phyloP scores from a whole-genome alignment of 305 asterid species.

The Fraxinus dipetala region DNA sequence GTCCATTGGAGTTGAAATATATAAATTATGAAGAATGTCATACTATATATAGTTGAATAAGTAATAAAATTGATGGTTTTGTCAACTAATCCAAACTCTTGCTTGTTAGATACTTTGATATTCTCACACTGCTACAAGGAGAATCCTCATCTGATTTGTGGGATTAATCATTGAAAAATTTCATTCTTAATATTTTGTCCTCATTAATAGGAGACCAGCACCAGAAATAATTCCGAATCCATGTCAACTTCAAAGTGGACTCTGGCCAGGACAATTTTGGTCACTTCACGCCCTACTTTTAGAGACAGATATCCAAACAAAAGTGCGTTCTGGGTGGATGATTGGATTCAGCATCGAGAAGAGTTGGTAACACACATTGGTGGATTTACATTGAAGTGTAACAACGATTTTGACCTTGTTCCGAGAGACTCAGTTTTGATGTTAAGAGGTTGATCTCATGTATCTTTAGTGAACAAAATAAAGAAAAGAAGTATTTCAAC shows the following conservation, averaged over 20 bases:
- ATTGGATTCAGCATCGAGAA: slow-evolving; percentile 22
- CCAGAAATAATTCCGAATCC: slow-evolving; percentile 30
- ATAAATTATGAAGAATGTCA: not conserved
- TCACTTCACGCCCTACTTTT: not conserved
- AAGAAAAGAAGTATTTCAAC: slow-evolving; percentile 24
- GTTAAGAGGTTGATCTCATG: slow-evolving; percentile 33
- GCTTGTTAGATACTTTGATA: not conserved
- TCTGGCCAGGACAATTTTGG: slow-evolving; percentile 23
- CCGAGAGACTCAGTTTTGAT: slow-evolving; percentile 48
- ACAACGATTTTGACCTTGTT: slow-evolving; percentile 30
- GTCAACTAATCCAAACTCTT: not conserved
- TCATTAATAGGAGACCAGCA: slow-evolving; percentile 48
- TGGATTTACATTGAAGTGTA: slow-evolving; percentile 28
- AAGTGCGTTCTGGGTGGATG: slow-evolving; percentile 21
- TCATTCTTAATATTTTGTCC: not conserved
- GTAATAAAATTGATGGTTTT: not conserved
- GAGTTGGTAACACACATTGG: slow-evolving; percentile 22
- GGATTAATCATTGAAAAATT: not conserved
- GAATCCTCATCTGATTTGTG: not conserved
- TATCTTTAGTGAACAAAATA: slow-evolving; percentile 32
- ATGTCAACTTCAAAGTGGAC: slow-evolving; percentile 22
- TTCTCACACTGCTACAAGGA: not conserved
- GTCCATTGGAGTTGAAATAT: not conserved
- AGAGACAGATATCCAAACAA: not conserved
- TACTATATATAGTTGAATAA: not conserved